phyloP scores from a whole-genome alignment of 164 flowering plant genomes.

The Magnolia officinalis region DNA sequence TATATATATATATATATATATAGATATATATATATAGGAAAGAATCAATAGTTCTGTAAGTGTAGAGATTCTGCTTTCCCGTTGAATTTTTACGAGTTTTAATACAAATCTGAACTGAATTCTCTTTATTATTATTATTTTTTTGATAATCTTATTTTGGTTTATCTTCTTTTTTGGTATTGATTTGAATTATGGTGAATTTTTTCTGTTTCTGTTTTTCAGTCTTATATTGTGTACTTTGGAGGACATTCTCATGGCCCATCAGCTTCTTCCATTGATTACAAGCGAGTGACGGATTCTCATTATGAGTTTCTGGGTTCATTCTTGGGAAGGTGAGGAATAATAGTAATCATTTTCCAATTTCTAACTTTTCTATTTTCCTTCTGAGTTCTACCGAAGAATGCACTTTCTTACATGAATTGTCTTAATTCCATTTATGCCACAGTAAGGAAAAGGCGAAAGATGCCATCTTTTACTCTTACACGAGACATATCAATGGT shows the following conservation, averaged over 20 bases:
- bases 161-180: too few relatives aligned
- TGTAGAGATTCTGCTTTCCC: too few relatives aligned
- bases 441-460: conserved; percentile 37
- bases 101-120: background rate
- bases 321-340: conserved; percentile 21
- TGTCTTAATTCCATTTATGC: background rate
- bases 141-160: too few relatives aligned
- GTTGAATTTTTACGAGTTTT: background rate
- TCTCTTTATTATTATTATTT: background rate
- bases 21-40: too few relatives aligned
- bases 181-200: background rate
- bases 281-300: conserved; percentile 32
- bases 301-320: conserved; percentile 54
- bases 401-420: background rate
- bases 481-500: conserved; percentile 55
- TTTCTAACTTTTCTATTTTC: too few relatives aligned
- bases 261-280: conserved; percentile 26
- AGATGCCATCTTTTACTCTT: conserved; percentile 52
- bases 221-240: conserved; percentile 53
- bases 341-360: background rate
- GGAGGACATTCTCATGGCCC: conserved; percentile 54
- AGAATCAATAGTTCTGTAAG: too few relatives aligned
- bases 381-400: background rate
- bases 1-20: too few relatives aligned
- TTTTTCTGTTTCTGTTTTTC: background rate